phyloP scores from a whole-genome alignment of 2,329 filamentous ascomycete genomes.

The Cladosporium sp. region DNA sequence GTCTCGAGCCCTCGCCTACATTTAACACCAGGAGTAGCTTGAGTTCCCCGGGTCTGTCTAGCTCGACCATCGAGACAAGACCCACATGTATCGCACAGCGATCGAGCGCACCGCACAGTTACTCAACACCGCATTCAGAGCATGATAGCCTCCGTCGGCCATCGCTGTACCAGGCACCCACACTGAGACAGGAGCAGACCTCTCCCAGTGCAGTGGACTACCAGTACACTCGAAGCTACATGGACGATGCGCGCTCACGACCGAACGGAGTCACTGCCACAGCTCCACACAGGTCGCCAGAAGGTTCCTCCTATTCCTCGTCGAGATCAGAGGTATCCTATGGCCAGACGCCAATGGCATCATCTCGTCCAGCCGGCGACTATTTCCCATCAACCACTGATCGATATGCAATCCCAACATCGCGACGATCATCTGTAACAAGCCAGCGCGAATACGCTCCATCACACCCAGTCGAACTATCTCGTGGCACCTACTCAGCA shows the following conservation, averaged over 20 bases:
- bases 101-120: background rate
- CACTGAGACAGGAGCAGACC: background rate
- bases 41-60: constrained; percentile 7
- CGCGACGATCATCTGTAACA: constrained; percentile 25
- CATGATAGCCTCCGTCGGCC: background rate
- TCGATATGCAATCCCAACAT: constrained; percentile 11
- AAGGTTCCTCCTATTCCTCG: background rate
- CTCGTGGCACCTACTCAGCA: constrained; percentile 16
- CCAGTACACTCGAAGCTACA: constrained; percentile 3
- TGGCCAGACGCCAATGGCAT: background rate
- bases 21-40: constrained; percentile 11
- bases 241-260: background rate
- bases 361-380: background rate
- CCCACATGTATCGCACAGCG: background rate
- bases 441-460: constrained; percentile 23
- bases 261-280: background rate
- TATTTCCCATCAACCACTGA: constrained; percentile 8
- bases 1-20: constrained; percentile 8
- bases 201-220: background rate
- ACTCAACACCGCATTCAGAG: background rate
- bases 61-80: background rate
- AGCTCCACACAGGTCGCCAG: constrained; percentile 1
- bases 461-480: constrained; percentile 13
- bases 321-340: constrained; percentile 1
- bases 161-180: background rate